Percentiles rank a stretch among this genome's conserved stretches.
Conservation (phyloP, 192 early-diverging fungal genomes). For the Rhizoclosmatium globosum region DNA sequence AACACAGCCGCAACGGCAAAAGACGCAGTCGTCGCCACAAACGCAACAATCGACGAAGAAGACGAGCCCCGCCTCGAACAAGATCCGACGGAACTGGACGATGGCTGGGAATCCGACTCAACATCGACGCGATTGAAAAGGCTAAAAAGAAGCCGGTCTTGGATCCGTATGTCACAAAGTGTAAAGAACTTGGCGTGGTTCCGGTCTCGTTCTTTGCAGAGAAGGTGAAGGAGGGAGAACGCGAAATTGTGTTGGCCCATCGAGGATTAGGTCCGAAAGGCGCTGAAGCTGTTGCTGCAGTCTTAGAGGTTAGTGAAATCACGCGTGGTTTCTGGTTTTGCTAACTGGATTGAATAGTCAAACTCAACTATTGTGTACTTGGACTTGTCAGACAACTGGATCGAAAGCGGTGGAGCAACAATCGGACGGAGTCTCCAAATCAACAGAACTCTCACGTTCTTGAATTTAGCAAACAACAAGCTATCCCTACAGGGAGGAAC, state of each 20-base stretch:
- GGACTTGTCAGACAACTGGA: slow-evolving; percentile 56
- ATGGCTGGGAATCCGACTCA: slow-evolving; percentile 28
- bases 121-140: slow-evolving; percentile 31
- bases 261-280: slow-evolving; percentile 58
- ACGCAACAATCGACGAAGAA: slow-evolving; percentile 3
- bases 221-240: slow-evolving; percentile 7
- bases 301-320: slow-evolving; percentile 50
- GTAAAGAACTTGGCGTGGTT: slow-evolving; percentile 54
- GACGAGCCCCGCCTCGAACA: not conserved
- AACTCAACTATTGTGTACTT: slow-evolving; percentile 47
- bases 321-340: not conserved
- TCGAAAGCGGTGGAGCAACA: slow-evolving; percentile 54
- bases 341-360: slow-evolving; percentile 19
- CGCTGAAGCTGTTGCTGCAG: slow-evolving; percentile 56
- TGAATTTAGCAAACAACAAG: slow-evolving; percentile 56
- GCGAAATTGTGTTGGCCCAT: slow-evolving; percentile 54
- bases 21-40: not conserved
- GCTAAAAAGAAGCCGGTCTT: slow-evolving; percentile 39
- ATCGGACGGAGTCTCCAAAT: slow-evolving; percentile 50
- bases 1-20: not conserved
- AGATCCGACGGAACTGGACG: slow-evolving; percentile 7
- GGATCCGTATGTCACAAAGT: slow-evolving; percentile 53
- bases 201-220: slow-evolving; percentile 52
- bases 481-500: slow-evolving; percentile 43
- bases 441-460: slow-evolving; percentile 44